Evolutionary conservation across 2,329 filamentous ascomycete species (phyloP), one percentile per base, ranked within the genome.

Genomic region (Nothophoma quercina): DNA sequence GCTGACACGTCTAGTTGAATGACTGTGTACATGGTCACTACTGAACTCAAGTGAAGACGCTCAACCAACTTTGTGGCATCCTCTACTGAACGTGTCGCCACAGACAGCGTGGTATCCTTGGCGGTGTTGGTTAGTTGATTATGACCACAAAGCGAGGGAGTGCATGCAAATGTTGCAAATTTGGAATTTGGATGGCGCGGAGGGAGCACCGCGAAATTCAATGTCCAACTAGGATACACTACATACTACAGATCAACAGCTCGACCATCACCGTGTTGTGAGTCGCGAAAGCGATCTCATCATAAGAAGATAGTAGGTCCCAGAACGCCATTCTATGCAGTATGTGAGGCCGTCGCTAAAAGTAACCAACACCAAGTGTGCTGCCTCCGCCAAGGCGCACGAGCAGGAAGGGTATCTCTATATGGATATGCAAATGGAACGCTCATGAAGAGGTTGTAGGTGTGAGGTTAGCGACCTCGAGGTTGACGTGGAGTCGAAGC

Each of bases 391-490:
- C n/a, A 33, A 50, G 23, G 29, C 36, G 44, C 45, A 45, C 35
- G 49, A 51, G 43, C 44, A 45, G 40, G 56, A 57, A 59, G 67
- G 67, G 67, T 70, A 70, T 70, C 67, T 67, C 56, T 67, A 50
- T 60, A 54, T 58, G 44, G 55, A 56, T 63, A 63, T 65, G 63
- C 62, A 68, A 68, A 62, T 54, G 50, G 42, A 64, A 68, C 55
- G 51, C 47, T 57, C 48, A 40, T 46, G 15, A 43, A 46, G 18
- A 36, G 26, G 39, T 44, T 39, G 13, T n/a, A 18, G 18, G 18
- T 19, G 38, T 2, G 18, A 7, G 6, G 25, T 19, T 16, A n/a
- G 30, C 33, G 10, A 33, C 25, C 28, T n/a, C n/a, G n/a, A n/a
- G n/a, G n/a, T n/a, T n/a, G n/a, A n/a, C n/a, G n/a, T n/a, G n/a